Evolutionary conservation across 768 basidiomycete genomes (phyloP).

Genomic region (Calocera viscosa): DNA sequence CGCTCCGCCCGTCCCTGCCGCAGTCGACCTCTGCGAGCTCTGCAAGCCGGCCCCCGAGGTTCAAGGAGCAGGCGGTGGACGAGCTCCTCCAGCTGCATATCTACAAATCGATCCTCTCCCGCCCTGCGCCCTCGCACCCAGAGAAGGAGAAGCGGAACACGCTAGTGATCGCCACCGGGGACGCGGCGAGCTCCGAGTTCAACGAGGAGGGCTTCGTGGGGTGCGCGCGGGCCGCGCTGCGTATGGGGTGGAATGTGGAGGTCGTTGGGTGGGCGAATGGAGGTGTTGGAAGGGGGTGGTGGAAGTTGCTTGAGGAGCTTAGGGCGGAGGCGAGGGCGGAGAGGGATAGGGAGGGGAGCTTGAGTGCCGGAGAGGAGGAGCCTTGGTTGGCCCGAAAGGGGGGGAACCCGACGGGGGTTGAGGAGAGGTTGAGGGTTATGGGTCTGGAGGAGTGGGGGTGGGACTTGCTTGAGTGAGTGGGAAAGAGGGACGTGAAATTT

Average conservation of each 20-base stretch:
- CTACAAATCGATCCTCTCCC: slow-evolving; percentile 66
- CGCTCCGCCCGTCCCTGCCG: no score
- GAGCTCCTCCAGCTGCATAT: slow-evolving; percentile 88
- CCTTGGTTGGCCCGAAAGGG: slow-evolving; percentile 7
- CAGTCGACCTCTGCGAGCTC: not conserved
- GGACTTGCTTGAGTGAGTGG: slow-evolving; percentile 40
- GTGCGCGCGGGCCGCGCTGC: slow-evolving; percentile 71
- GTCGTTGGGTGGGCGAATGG: slow-evolving; percentile 77
- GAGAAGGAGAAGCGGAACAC: slow-evolving; percentile 34
- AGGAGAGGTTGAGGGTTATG: slow-evolving; percentile 32
- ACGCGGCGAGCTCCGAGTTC: slow-evolving; percentile 85
- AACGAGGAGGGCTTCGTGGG: slow-evolving; percentile 88
- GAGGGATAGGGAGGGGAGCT: slow-evolving; percentile 44
- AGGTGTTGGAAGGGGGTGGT: slow-evolving; percentile 68
- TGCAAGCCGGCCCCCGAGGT: not conserved
- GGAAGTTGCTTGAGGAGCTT: slow-evolving; percentile 20
- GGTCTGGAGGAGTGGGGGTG: slow-evolving; percentile 56
- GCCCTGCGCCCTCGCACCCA: slow-evolving; percentile 46
- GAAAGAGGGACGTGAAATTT: no score
- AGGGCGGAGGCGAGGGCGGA: slow-evolving; percentile 13
- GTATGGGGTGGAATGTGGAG: slow-evolving; percentile 89
- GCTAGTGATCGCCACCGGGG: slow-evolving; percentile 86
- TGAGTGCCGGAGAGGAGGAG: no score
- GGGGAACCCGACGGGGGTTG: not conserved
- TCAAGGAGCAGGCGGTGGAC: slow-evolving; percentile 77